A percentile compares a stretch with the other conserved stretches of the same genome.
Evolutionary conservation across 108 stramenopile species (phyloP).

Genomic region (Fistulifera pelliculosa): DNA sequence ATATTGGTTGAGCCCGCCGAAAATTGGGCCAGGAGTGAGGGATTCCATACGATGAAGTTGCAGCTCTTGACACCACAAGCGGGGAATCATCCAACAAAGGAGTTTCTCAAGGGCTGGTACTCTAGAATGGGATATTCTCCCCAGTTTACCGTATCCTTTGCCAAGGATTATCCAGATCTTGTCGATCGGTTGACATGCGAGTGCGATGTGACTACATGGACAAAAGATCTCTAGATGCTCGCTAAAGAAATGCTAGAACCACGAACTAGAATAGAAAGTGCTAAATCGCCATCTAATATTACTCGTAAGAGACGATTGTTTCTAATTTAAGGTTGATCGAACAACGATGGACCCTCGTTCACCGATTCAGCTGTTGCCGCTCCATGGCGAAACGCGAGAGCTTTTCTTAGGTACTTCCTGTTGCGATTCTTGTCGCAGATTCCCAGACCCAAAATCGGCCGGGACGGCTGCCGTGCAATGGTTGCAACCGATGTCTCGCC

Average conservation of each 20-base stretch:
- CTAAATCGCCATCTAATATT: no score
- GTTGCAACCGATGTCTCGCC: background rate
- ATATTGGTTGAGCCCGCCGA: slow-evolving; percentile 5
- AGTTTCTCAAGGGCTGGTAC: slow-evolving; percentile 11
- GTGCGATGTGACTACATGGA: slow-evolving; percentile 10
- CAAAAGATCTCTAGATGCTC: background rate
- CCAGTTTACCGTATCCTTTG: slow-evolving; percentile 1
- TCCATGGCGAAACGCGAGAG: slow-evolving; percentile 4
- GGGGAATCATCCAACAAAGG: slow-evolving; percentile 9
- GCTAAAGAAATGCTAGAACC: no score
- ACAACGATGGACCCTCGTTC: background rate
- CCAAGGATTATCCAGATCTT: slow-evolving; percentile 5
- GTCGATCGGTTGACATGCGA: background rate
- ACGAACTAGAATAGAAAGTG: no score
- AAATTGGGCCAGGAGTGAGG: slow-evolving; percentile 1
- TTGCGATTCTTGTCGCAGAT: background rate
- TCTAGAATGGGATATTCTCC: slow-evolving; percentile 6
- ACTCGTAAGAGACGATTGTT: no score
- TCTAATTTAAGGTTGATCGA: no score
- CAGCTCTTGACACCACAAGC: slow-evolving; percentile 5
- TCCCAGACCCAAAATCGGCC: background rate
- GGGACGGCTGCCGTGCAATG: background rate
- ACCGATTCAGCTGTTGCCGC: slow-evolving; percentile 1
- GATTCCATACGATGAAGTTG: slow-evolving; percentile 5
- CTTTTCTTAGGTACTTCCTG: background rate